Base-by-base conservation (phyloP, 1,139 yeast species). In the Candida sp. region DNA sequence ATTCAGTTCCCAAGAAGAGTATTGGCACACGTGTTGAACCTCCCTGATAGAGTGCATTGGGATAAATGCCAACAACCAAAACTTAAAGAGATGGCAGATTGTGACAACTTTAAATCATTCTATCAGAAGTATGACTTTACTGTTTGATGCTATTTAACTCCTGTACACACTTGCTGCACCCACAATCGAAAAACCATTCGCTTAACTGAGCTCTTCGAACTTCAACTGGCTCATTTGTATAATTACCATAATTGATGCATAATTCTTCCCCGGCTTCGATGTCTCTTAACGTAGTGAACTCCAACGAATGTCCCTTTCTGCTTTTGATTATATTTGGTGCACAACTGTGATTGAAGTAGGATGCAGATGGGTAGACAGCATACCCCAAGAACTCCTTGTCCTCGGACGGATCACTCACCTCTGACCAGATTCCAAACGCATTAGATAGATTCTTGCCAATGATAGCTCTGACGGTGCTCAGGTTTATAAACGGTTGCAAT, bases 1-100 rank as follows among this genome's bases (percentile, higher is more conserved):
- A 69, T 89, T 11, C 96, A 89, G 58, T 88, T 90, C 59, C 96
- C 96, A 1, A 75, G 97, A 63, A 75, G 92, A 59, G 92, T 88
- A 1, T 61, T 88, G 38, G 91, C 96, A 0, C 77, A 75, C 56
- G 66, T 86, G 5, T 64, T 90, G 48, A 79, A 77, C 46, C 69
- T 82, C 25, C 86, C 87, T 1, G 85, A 84, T 54, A 71, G 96
- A 57, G 69, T 82, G 0, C 81, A 81, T 53, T 90, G 96, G 97
- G 87, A 85, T 52, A 82, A 83, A 49, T 89, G 96, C 60, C 71
- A 72, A 49, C 93, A 88, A 61, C 72, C 87, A 0, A 70, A 71
- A 49, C 70, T 71, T 30, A 79, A 81, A 54, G 96, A 90, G 61
- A 70, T 75, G 9, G 62, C 68, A n/a, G 96, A 90, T 51, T 83